phyloP scores from a whole-genome alignment of 345 rosid species.

The Diplotaxis tenuifolia region DNA sequence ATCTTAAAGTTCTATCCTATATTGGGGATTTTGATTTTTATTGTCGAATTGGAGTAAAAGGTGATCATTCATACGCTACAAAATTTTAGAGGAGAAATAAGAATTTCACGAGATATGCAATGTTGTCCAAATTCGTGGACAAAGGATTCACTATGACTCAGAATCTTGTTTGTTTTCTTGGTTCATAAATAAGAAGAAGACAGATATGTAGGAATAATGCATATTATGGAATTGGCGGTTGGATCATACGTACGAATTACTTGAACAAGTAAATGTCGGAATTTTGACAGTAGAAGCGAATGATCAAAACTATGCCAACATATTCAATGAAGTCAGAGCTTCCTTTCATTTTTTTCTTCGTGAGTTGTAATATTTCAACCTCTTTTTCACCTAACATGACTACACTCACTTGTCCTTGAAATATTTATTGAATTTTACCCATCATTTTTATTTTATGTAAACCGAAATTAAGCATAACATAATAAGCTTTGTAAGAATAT shows the following conservation, averaged over 20 bases:
- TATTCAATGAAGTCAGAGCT: constrained; percentile 26
- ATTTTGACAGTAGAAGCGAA: constrained; percentile 32
- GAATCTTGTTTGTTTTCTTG: not conserved
- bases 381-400: constrained; percentile 20
- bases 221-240: constrained; percentile 34
- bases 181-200: constrained; percentile 15
- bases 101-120: constrained; percentile 37
- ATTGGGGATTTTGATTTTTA: not conserved
- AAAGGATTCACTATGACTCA: constrained; percentile 30
- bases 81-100: constrained; percentile 16
- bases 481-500: not conserved
- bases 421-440: constrained; percentile 29
- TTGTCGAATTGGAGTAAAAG: constrained; percentile 28
- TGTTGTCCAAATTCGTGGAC: constrained; percentile 33
- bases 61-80: constrained; percentile 33
- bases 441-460: not conserved
- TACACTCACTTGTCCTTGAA: constrained; percentile 14
- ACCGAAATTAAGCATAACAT: not conserved
- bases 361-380: constrained; percentile 15
- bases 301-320: constrained; percentile 33
- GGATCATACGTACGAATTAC: constrained; percentile 37
- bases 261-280: constrained; percentile 36
- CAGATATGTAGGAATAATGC: constrained; percentile 32
- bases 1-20: too few relatives aligned
- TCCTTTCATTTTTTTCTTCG: constrained; percentile 10